phyloP scores from a whole-genome alignment of 176 grass and related monocot species.

The Zea luxurians region DNA sequence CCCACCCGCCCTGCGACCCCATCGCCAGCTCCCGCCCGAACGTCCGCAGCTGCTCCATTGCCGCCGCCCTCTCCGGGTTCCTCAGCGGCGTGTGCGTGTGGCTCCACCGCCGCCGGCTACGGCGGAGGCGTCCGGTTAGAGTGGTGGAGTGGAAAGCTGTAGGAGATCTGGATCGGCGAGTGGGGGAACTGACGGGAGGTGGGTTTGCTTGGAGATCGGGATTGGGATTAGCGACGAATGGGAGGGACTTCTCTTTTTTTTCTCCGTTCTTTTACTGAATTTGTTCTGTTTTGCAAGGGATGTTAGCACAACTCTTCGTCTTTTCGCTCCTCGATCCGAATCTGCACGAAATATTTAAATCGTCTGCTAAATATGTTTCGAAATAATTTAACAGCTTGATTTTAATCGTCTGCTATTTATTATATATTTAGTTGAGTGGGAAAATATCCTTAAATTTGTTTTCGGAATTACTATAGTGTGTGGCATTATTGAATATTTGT shows the following conservation, averaged over 20 bases:
- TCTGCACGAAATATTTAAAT: not conserved
- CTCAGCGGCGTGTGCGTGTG: not conserved
- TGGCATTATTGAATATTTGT: not conserved
- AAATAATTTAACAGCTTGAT: not conserved
- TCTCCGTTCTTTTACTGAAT: not conserved
- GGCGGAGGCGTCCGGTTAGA: slow-evolving; percentile 22
- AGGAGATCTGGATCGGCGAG: slow-evolving; percentile 66
- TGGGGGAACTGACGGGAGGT: slow-evolving; percentile 21
- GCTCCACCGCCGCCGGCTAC: slow-evolving; percentile 34
- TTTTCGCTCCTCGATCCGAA: not conserved
- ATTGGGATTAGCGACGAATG: slow-evolving; percentile 16
- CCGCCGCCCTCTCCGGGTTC: slow-evolving; percentile 3
- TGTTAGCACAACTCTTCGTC: not conserved
- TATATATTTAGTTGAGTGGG: not conserved
- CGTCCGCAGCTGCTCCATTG: slow-evolving; percentile 97
- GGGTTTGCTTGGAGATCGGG: slow-evolving; percentile 43
- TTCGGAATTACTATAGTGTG: not conserved
- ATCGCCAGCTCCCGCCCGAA: slow-evolving; percentile 96
- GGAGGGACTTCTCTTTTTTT: not conserved
- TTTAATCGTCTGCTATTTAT: not conserved
- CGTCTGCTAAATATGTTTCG: not conserved
- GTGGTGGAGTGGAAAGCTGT: slow-evolving; percentile 27
- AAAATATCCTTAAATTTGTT: not conserved
- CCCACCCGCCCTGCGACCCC: slow-evolving; percentile 85
- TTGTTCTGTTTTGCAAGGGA: slow-evolving; percentile 20